Percentiles rank a stretch among this genome's conserved stretches.
phyloP scores from a whole-genome alignment of 1,284 basidiomycete genomes.

The Ganoderma lingzhi region DNA sequence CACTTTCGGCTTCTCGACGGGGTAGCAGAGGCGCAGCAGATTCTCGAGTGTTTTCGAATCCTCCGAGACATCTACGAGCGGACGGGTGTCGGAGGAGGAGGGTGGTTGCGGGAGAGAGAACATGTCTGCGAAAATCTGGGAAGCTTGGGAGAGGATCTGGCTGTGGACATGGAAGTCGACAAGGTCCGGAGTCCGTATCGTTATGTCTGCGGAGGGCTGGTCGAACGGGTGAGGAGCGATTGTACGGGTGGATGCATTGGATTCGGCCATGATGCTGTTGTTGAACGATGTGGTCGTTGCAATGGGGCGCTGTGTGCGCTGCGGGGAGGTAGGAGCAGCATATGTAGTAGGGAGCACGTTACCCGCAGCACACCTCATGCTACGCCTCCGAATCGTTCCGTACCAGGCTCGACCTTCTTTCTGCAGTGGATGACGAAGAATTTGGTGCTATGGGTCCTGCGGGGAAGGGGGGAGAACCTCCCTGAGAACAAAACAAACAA shows the following conservation, averaged over 20 bases:
- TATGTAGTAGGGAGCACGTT: not conserved
- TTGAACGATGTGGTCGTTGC: not conserved
- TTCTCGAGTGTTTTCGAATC: not conserved
- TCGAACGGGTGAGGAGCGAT: not conserved
- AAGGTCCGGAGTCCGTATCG: conserved; percentile 37
- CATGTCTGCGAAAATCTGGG: conserved; percentile 34
- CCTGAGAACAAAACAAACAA: too few relatives aligned
- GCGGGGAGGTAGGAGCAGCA: not conserved
- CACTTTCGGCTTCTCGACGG: not conserved
- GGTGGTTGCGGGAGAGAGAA: conserved; percentile 17
- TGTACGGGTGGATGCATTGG: not conserved
- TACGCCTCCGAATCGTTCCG: not conserved
- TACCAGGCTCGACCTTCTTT: not conserved
- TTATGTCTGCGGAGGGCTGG: conserved; percentile 23
- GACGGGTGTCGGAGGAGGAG: not conserved
- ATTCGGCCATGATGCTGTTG: not conserved
- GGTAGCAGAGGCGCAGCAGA: conserved; percentile 12
- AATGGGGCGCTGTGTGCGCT: not conserved
- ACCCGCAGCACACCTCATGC: not conserved
- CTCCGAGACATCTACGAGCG: not conserved
- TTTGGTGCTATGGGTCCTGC: not conserved
- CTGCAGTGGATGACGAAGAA: not conserved
- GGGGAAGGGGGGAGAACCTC: not conserved
- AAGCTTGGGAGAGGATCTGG: conserved; percentile 28
- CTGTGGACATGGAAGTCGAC: conserved; percentile 25